phyloP scores from a whole-genome alignment of 2,329 filamentous ascomycete genomes.

The Xylariaceae sp. region DNA sequence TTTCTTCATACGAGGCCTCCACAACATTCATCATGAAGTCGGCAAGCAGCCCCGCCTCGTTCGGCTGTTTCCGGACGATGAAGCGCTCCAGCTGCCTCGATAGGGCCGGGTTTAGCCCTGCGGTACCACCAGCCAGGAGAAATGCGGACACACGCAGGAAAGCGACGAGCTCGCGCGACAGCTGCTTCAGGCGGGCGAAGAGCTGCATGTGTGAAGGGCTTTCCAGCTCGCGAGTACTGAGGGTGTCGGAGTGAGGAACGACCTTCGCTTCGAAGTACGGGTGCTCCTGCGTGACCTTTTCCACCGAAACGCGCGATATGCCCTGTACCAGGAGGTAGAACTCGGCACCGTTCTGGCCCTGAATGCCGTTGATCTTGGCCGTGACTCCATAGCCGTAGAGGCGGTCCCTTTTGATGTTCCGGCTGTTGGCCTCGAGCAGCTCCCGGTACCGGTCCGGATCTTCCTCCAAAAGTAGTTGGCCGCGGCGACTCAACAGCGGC shows the following conservation, averaged over 20 bases:
- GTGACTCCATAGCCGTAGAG: slow-evolving; percentile 78
- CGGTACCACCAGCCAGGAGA: slow-evolving; percentile 58
- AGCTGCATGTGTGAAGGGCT: slow-evolving; percentile 41
- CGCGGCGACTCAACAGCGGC: slow-evolving; percentile 63
- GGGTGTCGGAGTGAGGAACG: slow-evolving; percentile 26
- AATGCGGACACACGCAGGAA: slow-evolving; percentile 78
- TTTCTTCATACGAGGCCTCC: slow-evolving; percentile 83
- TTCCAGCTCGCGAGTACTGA: slow-evolving; percentile 15
- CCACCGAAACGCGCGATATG: slow-evolving; percentile 65
- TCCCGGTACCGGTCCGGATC: slow-evolving; percentile 45
- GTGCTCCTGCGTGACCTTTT: slow-evolving; percentile 66
- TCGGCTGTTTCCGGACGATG: slow-evolving; percentile 72
- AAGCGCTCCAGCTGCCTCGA: slow-evolving; percentile 80
- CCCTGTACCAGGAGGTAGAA: slow-evolving; percentile 84
- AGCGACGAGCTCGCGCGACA: slow-evolving; percentile 79
- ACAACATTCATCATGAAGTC: slow-evolving; percentile 97
- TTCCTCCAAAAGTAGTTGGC: slow-evolving; percentile 66
- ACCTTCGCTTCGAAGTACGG: slow-evolving; percentile 84
- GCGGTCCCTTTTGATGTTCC: slow-evolving; percentile 58
- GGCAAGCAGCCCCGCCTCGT: slow-evolving; percentile 77
- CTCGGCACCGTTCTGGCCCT: slow-evolving; percentile 67
- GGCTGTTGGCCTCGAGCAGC: slow-evolving; percentile 45
- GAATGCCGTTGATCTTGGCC: slow-evolving; percentile 69
- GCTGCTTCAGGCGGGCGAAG: slow-evolving; percentile 74
- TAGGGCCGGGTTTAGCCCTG: slow-evolving; percentile 71